A percentile compares a stretch with the other conserved stretches of the same genome.
Conservation (phyloP, 306 rosid species). For the Gastrolobium villosum region DNA sequence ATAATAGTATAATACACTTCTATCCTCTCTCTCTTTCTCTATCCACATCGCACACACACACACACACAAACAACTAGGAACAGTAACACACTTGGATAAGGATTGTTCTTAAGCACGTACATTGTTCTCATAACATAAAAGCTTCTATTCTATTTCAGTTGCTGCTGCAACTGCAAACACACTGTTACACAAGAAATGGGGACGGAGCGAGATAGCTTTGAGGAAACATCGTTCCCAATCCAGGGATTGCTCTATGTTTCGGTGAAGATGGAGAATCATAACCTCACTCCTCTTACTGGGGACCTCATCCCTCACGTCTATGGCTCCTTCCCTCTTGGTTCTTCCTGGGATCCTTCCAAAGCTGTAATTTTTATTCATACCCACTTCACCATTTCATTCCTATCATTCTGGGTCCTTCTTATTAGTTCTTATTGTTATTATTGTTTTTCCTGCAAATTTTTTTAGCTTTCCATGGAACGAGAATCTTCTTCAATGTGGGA, state of each 20-base stretch:
- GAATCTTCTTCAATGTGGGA: slow-evolving; percentile 97
- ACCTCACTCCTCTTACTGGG: slow-evolving; percentile 51
- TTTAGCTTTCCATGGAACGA: slow-evolving; percentile 84
- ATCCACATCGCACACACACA: neutral
- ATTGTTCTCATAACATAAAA: neutral
- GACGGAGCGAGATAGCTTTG: slow-evolving; percentile 56
- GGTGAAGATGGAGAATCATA: slow-evolving; percentile 85
- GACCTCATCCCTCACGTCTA: slow-evolving; percentile 87
- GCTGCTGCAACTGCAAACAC: slow-evolving; percentile 15
- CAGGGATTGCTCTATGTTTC: slow-evolving; percentile 75
- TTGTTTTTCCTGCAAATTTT: slow-evolving; percentile 9
- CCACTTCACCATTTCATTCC: neutral
- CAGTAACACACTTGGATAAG: slow-evolving; percentile 26
- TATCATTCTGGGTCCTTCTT: slow-evolving; percentile 15
- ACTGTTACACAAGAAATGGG: slow-evolving; percentile 58
- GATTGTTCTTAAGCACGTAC: neutral
- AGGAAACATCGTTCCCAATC: slow-evolving; percentile 33
- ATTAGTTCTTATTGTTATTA: neutral
- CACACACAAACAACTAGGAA: neutral
- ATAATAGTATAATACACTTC: neutral
- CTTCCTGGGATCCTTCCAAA: slow-evolving; percentile 80
- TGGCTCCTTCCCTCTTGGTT: slow-evolving; percentile 77
- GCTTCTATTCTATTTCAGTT: neutral
- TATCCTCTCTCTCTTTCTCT: neutral
- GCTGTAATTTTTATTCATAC: slow-evolving; percentile 65